phyloP scores from a whole-genome alignment of 306 rosid species.

The Carpinus viminea region DNA sequence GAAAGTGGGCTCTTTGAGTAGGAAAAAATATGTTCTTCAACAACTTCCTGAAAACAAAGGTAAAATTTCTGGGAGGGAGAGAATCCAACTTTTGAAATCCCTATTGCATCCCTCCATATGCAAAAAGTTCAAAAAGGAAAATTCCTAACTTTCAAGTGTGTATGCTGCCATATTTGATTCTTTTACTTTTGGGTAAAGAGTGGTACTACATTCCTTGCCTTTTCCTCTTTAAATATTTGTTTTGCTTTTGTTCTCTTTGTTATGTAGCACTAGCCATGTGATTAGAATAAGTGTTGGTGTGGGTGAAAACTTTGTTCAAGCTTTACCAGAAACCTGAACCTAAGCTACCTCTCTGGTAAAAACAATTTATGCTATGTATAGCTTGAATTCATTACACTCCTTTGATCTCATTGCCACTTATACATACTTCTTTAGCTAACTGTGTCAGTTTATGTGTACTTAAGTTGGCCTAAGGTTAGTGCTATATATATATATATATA shows the following conservation, averaged over 20 bases:
- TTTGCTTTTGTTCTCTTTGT: constrained; percentile 42
- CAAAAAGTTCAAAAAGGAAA: constrained; percentile 32
- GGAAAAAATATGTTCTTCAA: neutral
- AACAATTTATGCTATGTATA: neutral
- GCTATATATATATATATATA: no score
- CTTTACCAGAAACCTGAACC: neutral
- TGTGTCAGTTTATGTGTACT: neutral
- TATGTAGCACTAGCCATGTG: constrained; percentile 18
- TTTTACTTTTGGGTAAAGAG: constrained; percentile 62
- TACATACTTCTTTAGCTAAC: neutral
- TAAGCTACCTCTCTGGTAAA: neutral
- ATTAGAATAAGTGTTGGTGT: constrained; percentile 33
- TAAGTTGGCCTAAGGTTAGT: no score
- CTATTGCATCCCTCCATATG: constrained; percentile 37
- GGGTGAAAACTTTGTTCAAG: neutral
- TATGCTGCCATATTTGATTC: constrained; percentile 47
- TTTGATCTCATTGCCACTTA: neutral
- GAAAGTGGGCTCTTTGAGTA: neutral
- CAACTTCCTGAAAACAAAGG: constrained; percentile 15
- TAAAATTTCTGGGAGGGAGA: constrained; percentile 1
- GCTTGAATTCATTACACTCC: constrained; percentile 14
- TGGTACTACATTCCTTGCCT: constrained; percentile 69
- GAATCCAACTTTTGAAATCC: constrained; percentile 33
- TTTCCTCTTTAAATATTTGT: constrained; percentile 26
- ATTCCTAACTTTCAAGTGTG: constrained; percentile 37